Base-by-base conservation (phyloP, 2,329 filamentous ascomycete genomes). In the Calonectria pteridis region DNA sequence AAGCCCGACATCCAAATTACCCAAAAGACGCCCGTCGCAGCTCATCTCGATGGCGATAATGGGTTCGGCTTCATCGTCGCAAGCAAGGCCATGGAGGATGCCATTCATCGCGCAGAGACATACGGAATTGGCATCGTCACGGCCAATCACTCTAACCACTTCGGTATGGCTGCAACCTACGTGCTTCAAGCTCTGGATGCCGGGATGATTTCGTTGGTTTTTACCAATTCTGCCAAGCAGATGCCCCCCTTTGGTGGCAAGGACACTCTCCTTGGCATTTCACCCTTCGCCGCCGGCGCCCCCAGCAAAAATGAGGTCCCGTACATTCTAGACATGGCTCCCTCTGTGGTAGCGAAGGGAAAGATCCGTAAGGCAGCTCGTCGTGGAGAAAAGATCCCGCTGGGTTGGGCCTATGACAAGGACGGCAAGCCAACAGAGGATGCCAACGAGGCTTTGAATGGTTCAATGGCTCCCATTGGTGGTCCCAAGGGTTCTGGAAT, bases 111-210 rank as follows among this genome's bases (percentile, higher is more conserved):
- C 20, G 72, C 72, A 6, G 58, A 72, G 33, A 69, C 58, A 3
- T 74, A 74, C 49, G 72, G 72, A 29, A 72, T 74, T 26, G 72
- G 72, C 31, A 74, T 74, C n/a, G 69, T 72, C 37, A 69, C 72
- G 4, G 72, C 58, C 5, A 63, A 72, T 29, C 65, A 69, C 59
- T 72, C 69, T 18, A 74, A 74, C 65, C 72, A 74, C 69, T 74
- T 72, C 33, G 72, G 72, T 23, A 74, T 74, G 72, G 72, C 69
- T 18, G 72, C 72, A 7, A 72, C 72, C 16, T 74, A 74, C 26
- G 72, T 74, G 6, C 43, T 65, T 4, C 72, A 69, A 28, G 72
- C 72, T 31, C 58, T 74, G 13, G 37, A 69, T 29, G 65, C 69
- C 11, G 72, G 72, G 18, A 72, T 72, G 65, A 72, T 72, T 40